These are phyloP conservation scores for Delonix regia DNA, from an alignment of 306 rosid genomes.

Conservation along the genomic window DNA sequence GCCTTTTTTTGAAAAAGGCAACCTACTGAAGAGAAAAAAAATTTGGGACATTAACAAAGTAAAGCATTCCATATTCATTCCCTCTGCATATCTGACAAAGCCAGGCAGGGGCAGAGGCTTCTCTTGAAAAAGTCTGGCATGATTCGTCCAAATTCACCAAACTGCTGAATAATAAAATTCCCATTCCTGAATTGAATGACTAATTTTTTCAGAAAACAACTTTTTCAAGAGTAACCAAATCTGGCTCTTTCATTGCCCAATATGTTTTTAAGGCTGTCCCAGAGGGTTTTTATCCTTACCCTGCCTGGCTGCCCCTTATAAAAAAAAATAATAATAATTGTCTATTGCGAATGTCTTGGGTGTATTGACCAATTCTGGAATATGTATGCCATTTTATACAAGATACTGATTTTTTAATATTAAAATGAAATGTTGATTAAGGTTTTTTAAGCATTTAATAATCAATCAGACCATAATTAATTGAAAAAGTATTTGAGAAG, in stretches of 20 bases:
- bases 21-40: background rate
- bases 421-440: conserved; percentile 7
- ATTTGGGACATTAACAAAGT: background rate
- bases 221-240: background rate
- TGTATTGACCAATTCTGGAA: conserved; percentile 25
- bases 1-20: background rate
- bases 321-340: background rate
- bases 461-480: conserved; percentile 5
- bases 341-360: background rate
- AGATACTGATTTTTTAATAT: conserved; percentile 19
- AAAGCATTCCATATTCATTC: conserved; percentile 5
- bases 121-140: conserved; percentile 17
- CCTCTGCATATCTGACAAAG: conserved; percentile 24
- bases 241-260: conserved; percentile 21
- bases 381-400: conserved; percentile 1
- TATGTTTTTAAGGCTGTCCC: background rate
- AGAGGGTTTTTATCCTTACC: conserved; percentile 13
- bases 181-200: conserved; percentile 1
- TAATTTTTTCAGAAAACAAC: background rate
- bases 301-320: background rate
- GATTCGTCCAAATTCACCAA: background rate
- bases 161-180: background rate
- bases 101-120: background rate
- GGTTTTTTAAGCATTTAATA: conserved; percentile 4
- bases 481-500: conserved; percentile 19